phyloP scores from a whole-genome alignment of 2,329 filamentous ascomycete genomes.

The Nigrograna mackinnonii region DNA sequence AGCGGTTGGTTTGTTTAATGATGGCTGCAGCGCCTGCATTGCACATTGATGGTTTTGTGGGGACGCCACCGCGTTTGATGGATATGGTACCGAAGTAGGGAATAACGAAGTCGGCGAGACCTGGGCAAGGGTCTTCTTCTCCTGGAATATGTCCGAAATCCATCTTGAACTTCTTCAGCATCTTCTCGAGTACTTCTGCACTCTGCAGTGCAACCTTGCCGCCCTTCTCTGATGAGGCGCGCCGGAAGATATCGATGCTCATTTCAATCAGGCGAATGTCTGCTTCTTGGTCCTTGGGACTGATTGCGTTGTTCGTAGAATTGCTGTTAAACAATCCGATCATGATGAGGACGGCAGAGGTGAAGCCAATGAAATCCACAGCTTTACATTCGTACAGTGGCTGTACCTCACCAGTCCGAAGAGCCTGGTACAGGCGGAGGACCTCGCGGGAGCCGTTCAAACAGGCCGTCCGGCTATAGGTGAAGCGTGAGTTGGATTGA shows the following conservation, averaged over 20 bases:
- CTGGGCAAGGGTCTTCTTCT: constrained; percentile 10
- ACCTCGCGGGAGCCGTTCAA: constrained; percentile 46
- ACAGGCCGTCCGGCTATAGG: constrained; percentile 44
- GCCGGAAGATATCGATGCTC: constrained; percentile 46
- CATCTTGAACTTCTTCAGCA: constrained; percentile 33
- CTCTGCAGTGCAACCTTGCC: constrained; percentile 45
- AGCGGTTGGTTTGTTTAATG: constrained; percentile 6
- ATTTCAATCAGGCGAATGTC: constrained; percentile 43
- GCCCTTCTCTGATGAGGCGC: constrained; percentile 44
- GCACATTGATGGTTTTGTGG: constrained; percentile 6
- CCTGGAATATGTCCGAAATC: constrained; percentile 7
- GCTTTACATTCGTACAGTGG: constrained; percentile 52
- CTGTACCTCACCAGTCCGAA: constrained; percentile 36
- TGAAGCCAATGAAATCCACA: constrained; percentile 52
- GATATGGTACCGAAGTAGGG: constrained; percentile 48
- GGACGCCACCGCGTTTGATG: constrained; percentile 32
- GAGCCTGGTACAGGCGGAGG: constrained; percentile 42
- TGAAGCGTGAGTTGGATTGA: constrained; percentile 40
- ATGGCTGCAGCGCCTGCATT: not conserved
- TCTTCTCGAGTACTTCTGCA: constrained; percentile 42
- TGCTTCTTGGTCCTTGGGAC: constrained; percentile 32
- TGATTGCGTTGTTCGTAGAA: constrained; percentile 8
- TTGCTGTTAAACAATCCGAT: constrained; percentile 47
- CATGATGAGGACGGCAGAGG: constrained; percentile 46
- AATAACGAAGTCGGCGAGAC: constrained; percentile 36